Base-by-base conservation (phyloP, 139 green algal species). In the Coccomyxa sp. region DNA sequence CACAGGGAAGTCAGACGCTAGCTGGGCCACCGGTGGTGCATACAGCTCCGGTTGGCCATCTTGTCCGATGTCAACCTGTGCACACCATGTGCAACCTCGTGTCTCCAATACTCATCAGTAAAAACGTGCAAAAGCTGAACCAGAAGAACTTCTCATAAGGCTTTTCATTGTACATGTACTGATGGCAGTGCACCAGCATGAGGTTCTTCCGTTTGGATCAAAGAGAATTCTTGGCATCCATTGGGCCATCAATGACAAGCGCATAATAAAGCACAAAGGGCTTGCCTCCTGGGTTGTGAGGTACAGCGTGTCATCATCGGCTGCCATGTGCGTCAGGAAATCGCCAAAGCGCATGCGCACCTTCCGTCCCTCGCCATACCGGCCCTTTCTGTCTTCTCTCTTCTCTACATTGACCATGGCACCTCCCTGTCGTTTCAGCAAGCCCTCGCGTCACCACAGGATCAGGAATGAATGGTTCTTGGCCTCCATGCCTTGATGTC, bases 31-130 rank as follows among this genome's bases (percentile, higher is more conserved):
- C 13, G 94, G 93, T 1, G 89, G 57, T 3, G 82, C 88, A 17
- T 88, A 83, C 13, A 96, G 79, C 78, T 91, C 90, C 0, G 90
- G 90, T 76, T 94, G 89, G 13, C 92, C 94, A 81, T 95, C 89
- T 10, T 82, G 17, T 0, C 77, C 88, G 0, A 88, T 68, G 13
- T 27, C 57, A 10, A 90, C 88, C 84, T 94, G 66, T 57, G 79
- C 32, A n/a, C 59, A n/a, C 15, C 1, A 4, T 38, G n/a, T 59
- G 15, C 31, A n/a, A 14, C 28, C n/a, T 80, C 21, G 1, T 10
- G 74, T 68, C 25, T 57, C 7, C 38, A 51, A 51, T 7, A 51
- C 3, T 51, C 38, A 51, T 11, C 38, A 51, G n/a, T n/a, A 3
- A 51, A 11, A 51, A 51, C 38, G 7, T 51, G 3, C 38, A 7